These are phyloP conservation scores for Hypoxylon intermedium DNA, from an alignment of 495 filamentous ascomycete genomes.

Conservation along the genomic window DNA sequence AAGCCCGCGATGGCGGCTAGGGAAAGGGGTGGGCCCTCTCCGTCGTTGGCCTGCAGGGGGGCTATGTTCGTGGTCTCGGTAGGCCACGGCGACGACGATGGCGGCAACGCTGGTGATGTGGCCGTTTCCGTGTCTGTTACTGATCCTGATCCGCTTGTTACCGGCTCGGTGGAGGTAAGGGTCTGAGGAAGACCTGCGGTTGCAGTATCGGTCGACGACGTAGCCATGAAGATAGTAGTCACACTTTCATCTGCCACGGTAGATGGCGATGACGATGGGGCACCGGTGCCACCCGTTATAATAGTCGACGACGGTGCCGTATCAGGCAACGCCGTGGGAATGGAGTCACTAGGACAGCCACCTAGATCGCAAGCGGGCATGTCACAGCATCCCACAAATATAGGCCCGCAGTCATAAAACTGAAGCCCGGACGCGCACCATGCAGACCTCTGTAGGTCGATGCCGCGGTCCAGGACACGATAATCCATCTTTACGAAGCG, in stretches of 20 bases:
- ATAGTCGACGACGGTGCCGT: neutral
- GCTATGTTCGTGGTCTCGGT: neutral
- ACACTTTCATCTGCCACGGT: neutral
- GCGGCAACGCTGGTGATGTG: neutral
- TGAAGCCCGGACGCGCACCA: conserved; percentile 4
- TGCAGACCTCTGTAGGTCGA: neutral
- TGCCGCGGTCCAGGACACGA: neutral
- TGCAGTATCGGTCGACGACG: neutral
- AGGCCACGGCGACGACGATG: neutral
- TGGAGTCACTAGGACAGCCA: conserved; percentile 4
- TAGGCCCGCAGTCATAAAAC: conserved; percentile 31
- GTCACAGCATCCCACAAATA: conserved; percentile 34
- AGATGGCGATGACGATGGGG: too few species aligned
- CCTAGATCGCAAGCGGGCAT: conserved; percentile 28
- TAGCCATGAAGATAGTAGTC: neutral
- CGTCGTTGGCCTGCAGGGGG: neutral
- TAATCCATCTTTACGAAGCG: neutral
- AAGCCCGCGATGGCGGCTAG: conserved; percentile 19
- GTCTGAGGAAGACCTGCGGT: neutral
- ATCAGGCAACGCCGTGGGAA: neutral
- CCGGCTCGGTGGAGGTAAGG: neutral
- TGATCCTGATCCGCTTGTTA: neutral
- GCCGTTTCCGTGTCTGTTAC: neutral
- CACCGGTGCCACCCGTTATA: too few species aligned
- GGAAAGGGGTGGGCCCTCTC: neutral